Percentiles rank a stretch among this genome's conserved stretches.
Conservation (phyloP, 257 asterid species). For the Paraleonurus japonicus region DNA sequence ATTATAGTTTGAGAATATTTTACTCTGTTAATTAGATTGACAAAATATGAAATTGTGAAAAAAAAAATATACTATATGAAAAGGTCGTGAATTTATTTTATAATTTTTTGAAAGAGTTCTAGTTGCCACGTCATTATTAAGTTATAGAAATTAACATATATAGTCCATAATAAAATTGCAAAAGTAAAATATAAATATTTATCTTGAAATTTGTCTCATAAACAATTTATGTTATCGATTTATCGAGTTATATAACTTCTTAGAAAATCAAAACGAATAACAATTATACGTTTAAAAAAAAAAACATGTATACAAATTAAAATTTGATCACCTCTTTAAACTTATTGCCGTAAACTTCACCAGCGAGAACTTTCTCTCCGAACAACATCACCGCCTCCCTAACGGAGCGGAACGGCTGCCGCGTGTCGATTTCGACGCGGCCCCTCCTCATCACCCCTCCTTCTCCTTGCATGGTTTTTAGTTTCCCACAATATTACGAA, state of each 20-base stretch:
- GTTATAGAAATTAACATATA: too few species aligned
- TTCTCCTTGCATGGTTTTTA: constrained; percentile 42
- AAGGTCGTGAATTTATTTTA: too few species aligned
- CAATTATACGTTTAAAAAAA: neutral
- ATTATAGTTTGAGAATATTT: too few species aligned
- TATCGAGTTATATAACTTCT: neutral
- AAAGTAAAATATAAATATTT: too few species aligned
- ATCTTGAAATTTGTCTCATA: too few species aligned
- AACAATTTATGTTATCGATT: too few species aligned
- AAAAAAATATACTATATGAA: too few species aligned
- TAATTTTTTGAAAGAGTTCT: too few species aligned
- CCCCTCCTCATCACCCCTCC: constrained; percentile 83
- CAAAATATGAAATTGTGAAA: too few species aligned
- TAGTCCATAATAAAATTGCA: too few species aligned
- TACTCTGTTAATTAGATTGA: too few species aligned
- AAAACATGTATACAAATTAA: neutral
- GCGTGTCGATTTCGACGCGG: constrained; percentile 78
- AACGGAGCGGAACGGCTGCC: constrained; percentile 75
- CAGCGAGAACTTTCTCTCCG: constrained; percentile 80
- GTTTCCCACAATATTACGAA: neutral
- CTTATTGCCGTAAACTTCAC: constrained; percentile 67
- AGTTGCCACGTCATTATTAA: too few species aligned
- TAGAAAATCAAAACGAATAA: neutral
- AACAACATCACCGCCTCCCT: constrained; percentile 74
- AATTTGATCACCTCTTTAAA: constrained; percentile 50